These are phyloP conservation scores for Penstemon eatonii DNA, from an alignment of 257 asterid genomes.

Conservation along the genomic window DNA sequence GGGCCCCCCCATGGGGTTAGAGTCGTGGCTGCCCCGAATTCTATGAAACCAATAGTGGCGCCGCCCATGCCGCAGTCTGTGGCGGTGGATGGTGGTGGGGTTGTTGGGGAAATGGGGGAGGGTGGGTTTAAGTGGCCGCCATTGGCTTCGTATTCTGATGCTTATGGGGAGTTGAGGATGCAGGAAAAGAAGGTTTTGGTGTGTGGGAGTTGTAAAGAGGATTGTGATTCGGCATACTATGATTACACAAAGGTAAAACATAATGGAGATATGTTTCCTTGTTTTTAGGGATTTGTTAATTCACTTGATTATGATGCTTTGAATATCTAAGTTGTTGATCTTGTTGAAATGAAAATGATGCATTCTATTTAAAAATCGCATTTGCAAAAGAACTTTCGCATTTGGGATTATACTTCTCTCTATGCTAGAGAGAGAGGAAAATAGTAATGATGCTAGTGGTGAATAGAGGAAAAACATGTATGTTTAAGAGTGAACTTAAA, in stretches of 20 bases:
- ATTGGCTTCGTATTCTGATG: conserved; percentile 78
- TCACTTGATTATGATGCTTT: conserved; percentile 19
- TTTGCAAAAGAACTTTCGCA: conserved; percentile 3
- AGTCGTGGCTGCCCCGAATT: conserved; percentile 88
- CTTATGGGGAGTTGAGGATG: conserved; percentile 61
- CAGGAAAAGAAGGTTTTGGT: conserved; percentile 42
- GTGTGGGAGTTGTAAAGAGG: conserved; percentile 74
- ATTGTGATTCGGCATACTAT: conserved; percentile 48
- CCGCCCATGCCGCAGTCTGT: conserved; percentile 46
- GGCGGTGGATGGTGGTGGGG: conserved; percentile 43
- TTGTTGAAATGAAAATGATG: no score
- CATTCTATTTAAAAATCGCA: neutral
- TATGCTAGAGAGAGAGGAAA: neutral
- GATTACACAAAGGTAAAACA: conserved; percentile 54
- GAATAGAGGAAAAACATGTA: neutral
- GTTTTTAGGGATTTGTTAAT: neutral
- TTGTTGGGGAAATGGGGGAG: conserved; percentile 50
- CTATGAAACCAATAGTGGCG: conserved; percentile 60
- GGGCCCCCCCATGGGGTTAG: conserved; percentile 93
- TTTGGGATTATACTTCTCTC: neutral
- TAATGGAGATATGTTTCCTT: neutral
- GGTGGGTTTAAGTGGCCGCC: conserved; percentile 67
- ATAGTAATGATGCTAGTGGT: conserved; percentile 6
- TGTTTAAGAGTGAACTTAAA: no score
- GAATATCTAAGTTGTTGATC: neutral